Percentiles rank a stretch among this genome's conserved stretches.
Conservation (phyloP, 2,329 filamentous ascomycete species). For the Pyrenophora teres region DNA sequence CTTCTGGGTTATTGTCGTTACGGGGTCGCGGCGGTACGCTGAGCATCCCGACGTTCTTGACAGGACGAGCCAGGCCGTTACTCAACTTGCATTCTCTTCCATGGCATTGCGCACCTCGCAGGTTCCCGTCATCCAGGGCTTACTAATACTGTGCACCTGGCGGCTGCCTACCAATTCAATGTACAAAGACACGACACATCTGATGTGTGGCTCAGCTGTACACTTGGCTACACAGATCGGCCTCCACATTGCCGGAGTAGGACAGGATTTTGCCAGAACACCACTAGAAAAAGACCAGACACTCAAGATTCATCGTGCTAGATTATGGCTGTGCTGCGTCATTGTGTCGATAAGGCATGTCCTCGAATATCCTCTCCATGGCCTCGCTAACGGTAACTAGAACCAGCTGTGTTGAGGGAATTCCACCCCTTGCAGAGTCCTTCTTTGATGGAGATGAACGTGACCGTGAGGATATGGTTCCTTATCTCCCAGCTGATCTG, state of each 20-base stretch:
- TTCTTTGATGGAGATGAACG: slow-evolving; percentile 42
- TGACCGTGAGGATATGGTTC: slow-evolving; percentile 41
- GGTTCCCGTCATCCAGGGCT: slow-evolving; percentile 38
- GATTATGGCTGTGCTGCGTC: slow-evolving; percentile 47
- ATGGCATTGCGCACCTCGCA: slow-evolving; percentile 45
- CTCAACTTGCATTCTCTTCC: slow-evolving; percentile 45
- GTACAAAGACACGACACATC: slow-evolving; percentile 49
- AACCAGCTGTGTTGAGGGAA: slow-evolving; percentile 41
- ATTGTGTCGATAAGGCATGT: slow-evolving; percentile 44
- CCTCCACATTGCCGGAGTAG: slow-evolving; percentile 46
- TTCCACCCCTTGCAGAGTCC: slow-evolving; percentile 43
- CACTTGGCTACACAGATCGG: slow-evolving; percentile 51
- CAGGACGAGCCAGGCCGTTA: slow-evolving; percentile 41
- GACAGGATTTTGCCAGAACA: slow-evolving; percentile 49
- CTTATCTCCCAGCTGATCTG: slow-evolving; percentile 37
- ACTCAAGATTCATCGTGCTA: slow-evolving; percentile 43
- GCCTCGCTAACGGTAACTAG: slow-evolving; percentile 23
- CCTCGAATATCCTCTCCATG: not conserved
- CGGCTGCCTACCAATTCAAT: slow-evolving; percentile 46
- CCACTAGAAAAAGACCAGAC: slow-evolving; percentile 43
- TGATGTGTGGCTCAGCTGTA: slow-evolving; percentile 48
- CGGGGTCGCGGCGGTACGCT: slow-evolving; percentile 46
- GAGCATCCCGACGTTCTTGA: slow-evolving; percentile 45
- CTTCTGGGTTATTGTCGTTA: slow-evolving; percentile 49
- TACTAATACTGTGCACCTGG: not conserved